Evolutionary conservation across 73 alveolate genomes (phyloP), one percentile per base, ranked within the genome.

Genomic region (Halteria grandinella): DNA sequence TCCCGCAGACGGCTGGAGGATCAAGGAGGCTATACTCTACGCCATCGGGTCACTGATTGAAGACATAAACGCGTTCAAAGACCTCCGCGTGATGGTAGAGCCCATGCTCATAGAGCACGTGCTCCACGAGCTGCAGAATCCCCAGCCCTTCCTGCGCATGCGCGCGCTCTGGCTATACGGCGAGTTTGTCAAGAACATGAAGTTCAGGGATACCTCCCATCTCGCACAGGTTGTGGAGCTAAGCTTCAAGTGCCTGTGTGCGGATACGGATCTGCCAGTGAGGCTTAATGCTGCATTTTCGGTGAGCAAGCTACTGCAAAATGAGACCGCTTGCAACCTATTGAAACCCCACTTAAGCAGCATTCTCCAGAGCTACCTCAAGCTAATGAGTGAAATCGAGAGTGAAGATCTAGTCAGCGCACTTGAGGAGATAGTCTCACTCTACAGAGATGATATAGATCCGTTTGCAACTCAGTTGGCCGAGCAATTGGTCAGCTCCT

Each of bases 111-210:
- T 31, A 32, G 44, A 37, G 33, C 93, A 93, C 75, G 89, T 87
- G 0, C 33, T 81, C 44, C 92, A 92, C 1, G 98, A 93, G 62
- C 71, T 93, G 34, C 33, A 36, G n/a, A 78, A 70, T 69, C 63
- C 75, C 8, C 66, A 79, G 41, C 93, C 90, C 36, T 87, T 89
- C 69, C 62, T 93, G 60, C 89, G 89, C 62, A 79, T 91, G 40
- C 53, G 95, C 20, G 95, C 98, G 33, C 64, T 87, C 76, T 90
- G 94, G 93, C 80, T 89, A 23, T 89, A 86, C 50, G 93, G 92
- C 12, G 87, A 93, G 48, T 89, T 89, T 70, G n/a, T n/a, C n/a
- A 93, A 93, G 1, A 39, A 75, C 27, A 66, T 48, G 49, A 78
- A 80, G 29, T 86, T 86, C 57, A 53, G 41, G 45, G 89, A 87